Base-by-base conservation (phyloP, 345 rosid genomes). In the Abelmoschus esculentus region DNA sequence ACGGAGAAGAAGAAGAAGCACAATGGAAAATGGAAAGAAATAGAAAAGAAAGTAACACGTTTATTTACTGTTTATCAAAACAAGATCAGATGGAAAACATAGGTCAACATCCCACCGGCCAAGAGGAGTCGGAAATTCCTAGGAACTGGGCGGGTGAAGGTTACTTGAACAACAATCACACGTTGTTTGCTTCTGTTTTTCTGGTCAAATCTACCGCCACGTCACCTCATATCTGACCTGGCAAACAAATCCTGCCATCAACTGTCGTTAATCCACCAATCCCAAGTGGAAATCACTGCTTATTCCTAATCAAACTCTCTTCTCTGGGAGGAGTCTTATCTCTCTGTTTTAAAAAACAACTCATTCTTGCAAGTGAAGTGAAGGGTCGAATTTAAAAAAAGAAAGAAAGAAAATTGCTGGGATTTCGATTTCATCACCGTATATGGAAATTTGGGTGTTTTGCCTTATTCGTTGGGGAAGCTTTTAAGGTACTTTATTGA, bases 181-280 rank as follows among this genome's bases (percentile, higher is more conserved):
- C 83, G 83, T 74, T 70, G 28, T 12, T 47, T 47, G 7, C 3
- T 3, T 13, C 52, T 12, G 52, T 29, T 38, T 67, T 60, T 49
- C 50, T 22, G 73, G 86, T 60, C 73, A 67, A 59, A 12, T 31
- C 18, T 31, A 19, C 29, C 32, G 75, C 84, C 85, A 81, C 80
- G 80, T 83, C 80, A 53, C 73, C 70, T 8, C 67, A 12, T 2
- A 3, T 73, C 81, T 70, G 86, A 81, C 84, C 75, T 54, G 83
- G 80, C 73, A 69, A 11, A 68, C 66, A 7, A 64, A 19, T 42
- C 28, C 0, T 0, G 36, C 70, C 42, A 4, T 7, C 29, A 5
- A 32, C 14, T 7, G 7, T 26, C 47, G 2, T 3, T n/a, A 42
- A 28, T 17, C 67, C 11, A 13, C 19, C 50, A 52, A 7, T 17